phyloP scores from a whole-genome alignment of 108 stramenopile species.

The Cyclotella distinguenda region DNA sequence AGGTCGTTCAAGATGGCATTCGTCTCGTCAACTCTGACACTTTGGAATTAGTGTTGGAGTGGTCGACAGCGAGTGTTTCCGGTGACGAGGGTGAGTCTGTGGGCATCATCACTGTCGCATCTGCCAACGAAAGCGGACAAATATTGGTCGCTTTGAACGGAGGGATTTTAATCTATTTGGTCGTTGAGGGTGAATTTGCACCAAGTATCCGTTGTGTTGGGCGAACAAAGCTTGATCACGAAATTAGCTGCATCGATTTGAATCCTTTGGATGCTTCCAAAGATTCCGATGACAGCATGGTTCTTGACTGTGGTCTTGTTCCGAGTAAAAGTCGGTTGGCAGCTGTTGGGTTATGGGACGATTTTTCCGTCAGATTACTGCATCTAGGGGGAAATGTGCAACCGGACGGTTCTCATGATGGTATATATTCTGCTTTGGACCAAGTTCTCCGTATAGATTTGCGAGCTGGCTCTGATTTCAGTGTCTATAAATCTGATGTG shows the following conservation, averaged over 20 bases:
- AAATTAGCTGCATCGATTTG: conserved; percentile 93
- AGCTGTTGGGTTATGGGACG: conserved; percentile 92
- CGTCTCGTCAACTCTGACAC: conserved; percentile 56
- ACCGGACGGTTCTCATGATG: neutral
- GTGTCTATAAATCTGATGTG: neutral
- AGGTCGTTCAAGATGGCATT: conserved; percentile 84
- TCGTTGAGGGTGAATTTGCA: conserved; percentile 37
- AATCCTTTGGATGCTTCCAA: conserved; percentile 63
- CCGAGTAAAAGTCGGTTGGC: conserved; percentile 34
- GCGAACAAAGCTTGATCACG: conserved; percentile 74
- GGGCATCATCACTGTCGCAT: conserved; percentile 84
- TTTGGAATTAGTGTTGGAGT: conserved; percentile 51
- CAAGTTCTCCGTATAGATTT: conserved; percentile 52
- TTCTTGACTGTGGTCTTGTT: conserved; percentile 38
- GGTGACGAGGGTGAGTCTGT: conserved; percentile 48
- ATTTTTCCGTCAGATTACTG: conserved; percentile 88
- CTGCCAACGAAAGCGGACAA: conserved; percentile 89
- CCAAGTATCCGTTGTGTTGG: conserved; percentile 34
- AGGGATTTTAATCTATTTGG: conserved; percentile 71
- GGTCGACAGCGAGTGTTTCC: conserved; percentile 41
- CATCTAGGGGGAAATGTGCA: conserved; percentile 47
- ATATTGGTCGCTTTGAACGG: conserved; percentile 78
- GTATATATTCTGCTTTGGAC: conserved; percentile 12
- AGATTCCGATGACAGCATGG: conserved; percentile 45
- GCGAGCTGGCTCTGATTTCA: conserved; percentile 38